Conservation (phyloP, 78 protist species). For the Anaeramoeba flamelloides region DNA sequence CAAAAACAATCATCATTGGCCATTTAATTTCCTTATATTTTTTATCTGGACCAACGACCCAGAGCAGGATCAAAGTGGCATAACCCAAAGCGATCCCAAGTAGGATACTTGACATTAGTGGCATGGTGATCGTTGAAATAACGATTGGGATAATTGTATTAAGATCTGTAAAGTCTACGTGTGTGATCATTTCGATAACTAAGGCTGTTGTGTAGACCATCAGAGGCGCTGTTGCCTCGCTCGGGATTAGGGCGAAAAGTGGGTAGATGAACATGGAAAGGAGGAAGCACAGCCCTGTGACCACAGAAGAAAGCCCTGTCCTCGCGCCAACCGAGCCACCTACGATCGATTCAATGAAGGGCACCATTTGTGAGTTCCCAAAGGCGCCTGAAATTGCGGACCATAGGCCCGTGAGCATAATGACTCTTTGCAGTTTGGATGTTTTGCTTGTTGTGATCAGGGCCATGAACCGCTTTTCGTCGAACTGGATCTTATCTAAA, state of each 20-base stretch:
- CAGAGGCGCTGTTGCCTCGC: conserved; percentile 5
- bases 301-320: conserved; percentile 8
- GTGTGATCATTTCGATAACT: no score
- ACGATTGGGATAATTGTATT: background rate
- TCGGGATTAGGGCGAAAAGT: conserved; percentile 2
- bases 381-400: conserved; percentile 1
- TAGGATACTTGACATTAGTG: background rate
- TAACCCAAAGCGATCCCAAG: background rate
- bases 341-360: conserved; percentile 2
- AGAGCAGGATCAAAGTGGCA: background rate
- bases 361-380: background rate
- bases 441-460: conserved; percentile 4
- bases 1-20: background rate
- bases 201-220: no score
- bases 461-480: conserved; percentile 1
- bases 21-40: background rate
- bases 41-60: background rate
- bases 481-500: background rate
- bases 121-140: background rate
- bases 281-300: conserved; percentile 5
- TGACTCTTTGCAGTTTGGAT: background rate
- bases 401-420: conserved; percentile 1
- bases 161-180: background rate
- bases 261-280: conserved; percentile 5
- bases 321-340: conserved; percentile 8